A percentile compares a stretch with the other conserved stretches of the same genome.
Evolutionary conservation across 73 alveolate species (phyloP).

Genomic region (Paramecium caudatum): DNA sequence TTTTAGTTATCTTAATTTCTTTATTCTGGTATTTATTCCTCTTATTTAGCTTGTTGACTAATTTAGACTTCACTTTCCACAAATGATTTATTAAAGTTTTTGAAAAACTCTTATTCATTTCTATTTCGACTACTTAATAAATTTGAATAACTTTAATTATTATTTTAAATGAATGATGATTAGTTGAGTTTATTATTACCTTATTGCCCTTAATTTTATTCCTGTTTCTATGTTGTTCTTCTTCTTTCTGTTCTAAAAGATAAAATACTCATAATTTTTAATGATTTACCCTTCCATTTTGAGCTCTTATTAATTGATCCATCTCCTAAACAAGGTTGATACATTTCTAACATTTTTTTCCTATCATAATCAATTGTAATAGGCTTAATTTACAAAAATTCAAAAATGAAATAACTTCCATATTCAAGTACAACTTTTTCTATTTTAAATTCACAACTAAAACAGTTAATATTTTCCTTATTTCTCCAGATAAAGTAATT

Average conservation of each 20-base stretch:
- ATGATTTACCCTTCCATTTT: not conserved
- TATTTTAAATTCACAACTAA: not conserved
- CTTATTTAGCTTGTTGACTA: not conserved
- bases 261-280: not conserved
- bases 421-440: not conserved
- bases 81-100: conserved; percentile 16
- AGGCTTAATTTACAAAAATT: not conserved
- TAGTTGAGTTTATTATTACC: not conserved
- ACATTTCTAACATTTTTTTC: not conserved
- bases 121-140: conserved; percentile 20
- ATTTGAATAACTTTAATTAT: conserved; percentile 15
- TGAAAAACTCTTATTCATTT: conserved; percentile 29
- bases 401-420: not conserved
- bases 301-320: not conserved
- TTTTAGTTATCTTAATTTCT: not conserved
- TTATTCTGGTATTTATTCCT: not conserved
- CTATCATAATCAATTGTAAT: not conserved
- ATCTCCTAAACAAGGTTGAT: conserved; percentile 40
- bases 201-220: not conserved
- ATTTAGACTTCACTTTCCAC: conserved; percentile 15
- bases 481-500: conserved; percentile 18
- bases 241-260: conserved; percentile 14
- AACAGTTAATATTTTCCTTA: not conserved
- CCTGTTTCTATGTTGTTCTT: not conserved
- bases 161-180: not conserved